phyloP scores from a whole-genome alignment of 1,284 basidiomycete genomes.

The Ceratobasidium sp. region DNA sequence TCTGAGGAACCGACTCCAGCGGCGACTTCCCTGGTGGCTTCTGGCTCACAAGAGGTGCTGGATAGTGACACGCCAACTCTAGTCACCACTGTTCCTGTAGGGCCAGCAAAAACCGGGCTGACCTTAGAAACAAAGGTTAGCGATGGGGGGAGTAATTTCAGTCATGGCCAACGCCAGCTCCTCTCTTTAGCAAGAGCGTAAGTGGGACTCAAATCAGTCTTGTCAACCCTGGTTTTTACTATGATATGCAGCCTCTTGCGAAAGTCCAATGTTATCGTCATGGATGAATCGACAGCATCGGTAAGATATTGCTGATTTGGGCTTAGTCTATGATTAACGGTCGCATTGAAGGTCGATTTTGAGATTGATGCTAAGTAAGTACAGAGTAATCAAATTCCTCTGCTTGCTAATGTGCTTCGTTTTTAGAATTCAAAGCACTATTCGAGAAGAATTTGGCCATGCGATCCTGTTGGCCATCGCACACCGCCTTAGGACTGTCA shows the following conservation, averaged over 20 bases:
- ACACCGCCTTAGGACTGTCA: slow-evolving; percentile 45
- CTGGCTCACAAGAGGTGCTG: background rate
- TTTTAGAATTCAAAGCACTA: slow-evolving; percentile 76
- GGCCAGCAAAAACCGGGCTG: slow-evolving; percentile 56
- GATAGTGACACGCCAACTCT: background rate
- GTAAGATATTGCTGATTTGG: background rate
- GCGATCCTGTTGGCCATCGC: slow-evolving; percentile 78
- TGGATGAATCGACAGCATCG: slow-evolving; percentile 45
- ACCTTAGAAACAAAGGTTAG: slow-evolving; percentile 80
- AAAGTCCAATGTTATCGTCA: slow-evolving; percentile 40
- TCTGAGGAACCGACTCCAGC: background rate
- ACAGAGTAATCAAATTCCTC: background rate
- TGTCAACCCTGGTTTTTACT: slow-evolving; percentile 5
- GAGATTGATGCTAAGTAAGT: slow-evolving; percentile 58
- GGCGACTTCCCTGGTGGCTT: too few relatives aligned
- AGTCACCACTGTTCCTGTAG: background rate
- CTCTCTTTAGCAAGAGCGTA: slow-evolving; percentile 73
- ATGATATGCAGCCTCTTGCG: slow-evolving; percentile 15
- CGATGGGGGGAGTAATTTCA: slow-evolving; percentile 85
- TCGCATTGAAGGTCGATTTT: slow-evolving; percentile 66
- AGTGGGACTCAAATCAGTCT: too few relatives aligned
- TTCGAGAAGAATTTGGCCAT: slow-evolving; percentile 78
- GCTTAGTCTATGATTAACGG: background rate
- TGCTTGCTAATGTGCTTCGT: background rate
- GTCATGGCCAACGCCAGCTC: slow-evolving; percentile 87